Base-by-base conservation (phyloP, 768 basidiomycete genomes). In the Termitomyces sp. region DNA sequence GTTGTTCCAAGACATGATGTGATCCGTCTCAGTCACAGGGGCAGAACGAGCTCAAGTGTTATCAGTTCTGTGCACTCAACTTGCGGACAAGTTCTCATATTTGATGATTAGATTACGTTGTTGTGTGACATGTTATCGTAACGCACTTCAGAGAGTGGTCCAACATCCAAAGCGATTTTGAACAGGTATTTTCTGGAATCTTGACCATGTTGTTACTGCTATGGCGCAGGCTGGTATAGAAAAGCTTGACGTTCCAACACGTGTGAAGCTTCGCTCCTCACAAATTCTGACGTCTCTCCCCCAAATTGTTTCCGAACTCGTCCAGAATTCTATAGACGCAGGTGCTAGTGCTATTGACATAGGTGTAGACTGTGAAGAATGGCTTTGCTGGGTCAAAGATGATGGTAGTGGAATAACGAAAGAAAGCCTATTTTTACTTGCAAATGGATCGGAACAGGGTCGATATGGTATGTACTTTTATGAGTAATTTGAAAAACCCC, bases 291-390 rank as follows among this genome's bases (percentile, higher is more conserved):
- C 92, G 0, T 89, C 92, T 5, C 67, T 97, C 28, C 78, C 88
- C 8, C 85, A 89, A 67, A 76, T 95, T 57, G 75, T 95, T 22
- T 86, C 86, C 2, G 94, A 98, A 70, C 82, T 98, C 36, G 70
- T 94, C 11, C 94, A 95, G 68, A 98, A 98, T 68, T 80, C 92
- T 3, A 76, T 98, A 9, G 96, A 98, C 64, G 92, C 95, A 2
- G 77, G 77, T 30, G 84, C 94, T 0, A 75, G 70, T 16, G 77
- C 79, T 22, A 76, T 98, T 52, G 85, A 89, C 43, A 74, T 94
- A 48, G 85, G 87, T 3, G 67, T 97, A 1, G 82, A 94, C 66
- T 83, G 84, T 51, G 81, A 80, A 45, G 84, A 87, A 45, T 95
- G 93, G 92, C 76, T 79, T 7, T 87, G 92, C 64, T 88, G 90